Percentiles rank a stretch among this genome's conserved stretches.
Conservation (phyloP, 441 rosid species). For the Croton laevigatus region DNA sequence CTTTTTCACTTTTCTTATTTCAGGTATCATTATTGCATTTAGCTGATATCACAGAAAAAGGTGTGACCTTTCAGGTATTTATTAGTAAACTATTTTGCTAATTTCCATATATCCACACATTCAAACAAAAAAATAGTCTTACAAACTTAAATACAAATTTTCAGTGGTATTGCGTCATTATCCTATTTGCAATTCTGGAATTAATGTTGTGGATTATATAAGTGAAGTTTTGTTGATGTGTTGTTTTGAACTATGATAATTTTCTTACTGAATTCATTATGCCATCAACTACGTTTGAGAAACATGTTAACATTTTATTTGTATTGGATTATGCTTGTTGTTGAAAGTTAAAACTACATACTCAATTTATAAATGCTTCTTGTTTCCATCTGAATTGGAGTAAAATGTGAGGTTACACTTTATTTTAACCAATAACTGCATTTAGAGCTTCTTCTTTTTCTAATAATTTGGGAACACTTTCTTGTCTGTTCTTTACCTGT, state of each 20-base stretch:
- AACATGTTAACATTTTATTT: background rate
- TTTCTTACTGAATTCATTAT: background rate
- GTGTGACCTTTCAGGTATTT: slow-evolving; percentile 76
- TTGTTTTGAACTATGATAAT: background rate
- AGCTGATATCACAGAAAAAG: slow-evolving; percentile 74
- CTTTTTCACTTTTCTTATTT: slow-evolving; percentile 5
- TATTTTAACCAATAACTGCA: background rate
- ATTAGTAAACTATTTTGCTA: background rate
- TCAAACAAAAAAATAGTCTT: background rate
- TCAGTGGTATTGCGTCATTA: background rate
- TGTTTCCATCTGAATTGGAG: background rate
- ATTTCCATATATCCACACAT: background rate
- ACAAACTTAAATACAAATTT: background rate
- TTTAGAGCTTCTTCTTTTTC: background rate
- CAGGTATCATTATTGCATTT: slow-evolving; percentile 76
- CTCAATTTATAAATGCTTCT: background rate
- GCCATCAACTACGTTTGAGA: background rate
- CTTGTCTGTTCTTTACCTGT: background rate
- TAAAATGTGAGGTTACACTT: no score
- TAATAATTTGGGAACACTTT: background rate
- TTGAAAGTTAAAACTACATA: background rate
- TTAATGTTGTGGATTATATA: background rate
- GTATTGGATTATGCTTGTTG: background rate
- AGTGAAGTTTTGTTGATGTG: background rate
- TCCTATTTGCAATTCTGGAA: background rate